Percentiles rank a stretch among this genome's conserved stretches.
These are phyloP conservation scores for Canna indica DNA, from an alignment of 176 grass and related monocot species.

Conservation along the genomic window DNA sequence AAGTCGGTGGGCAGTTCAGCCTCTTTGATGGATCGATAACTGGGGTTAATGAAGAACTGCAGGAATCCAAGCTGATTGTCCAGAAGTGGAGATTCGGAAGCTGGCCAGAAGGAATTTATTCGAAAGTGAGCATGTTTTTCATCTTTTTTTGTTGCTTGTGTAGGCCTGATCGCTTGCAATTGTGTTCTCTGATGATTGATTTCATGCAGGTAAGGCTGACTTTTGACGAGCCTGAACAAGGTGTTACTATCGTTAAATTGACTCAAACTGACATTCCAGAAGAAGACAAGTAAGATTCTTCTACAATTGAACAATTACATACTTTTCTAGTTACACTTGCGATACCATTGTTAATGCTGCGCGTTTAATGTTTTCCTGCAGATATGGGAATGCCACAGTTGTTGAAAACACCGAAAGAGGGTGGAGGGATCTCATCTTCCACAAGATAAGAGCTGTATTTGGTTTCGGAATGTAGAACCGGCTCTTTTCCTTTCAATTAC, in stretches of 20 bases:
- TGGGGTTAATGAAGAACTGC: conserved; percentile 78
- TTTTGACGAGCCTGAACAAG: conserved; percentile 81
- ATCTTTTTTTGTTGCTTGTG: neutral
- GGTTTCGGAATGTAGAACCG: conserved; percentile 68
- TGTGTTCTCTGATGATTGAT: neutral
- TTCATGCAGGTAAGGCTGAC: conserved; percentile 56
- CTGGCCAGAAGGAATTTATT: conserved; percentile 77
- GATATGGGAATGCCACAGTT: conserved; percentile 88
- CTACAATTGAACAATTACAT: neutral
- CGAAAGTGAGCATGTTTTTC: conserved; percentile 34
- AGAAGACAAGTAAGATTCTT: conserved; percentile 67
- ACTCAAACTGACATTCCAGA: conserved; percentile 87
- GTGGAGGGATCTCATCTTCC: conserved; percentile 92
- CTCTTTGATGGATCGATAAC: conserved; percentile 84
- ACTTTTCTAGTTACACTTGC: neutral
- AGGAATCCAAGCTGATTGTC: conserved; percentile 80
- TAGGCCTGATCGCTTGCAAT: neutral
- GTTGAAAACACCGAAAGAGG: conserved; percentile 93
- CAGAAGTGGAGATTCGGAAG: conserved; percentile 86
- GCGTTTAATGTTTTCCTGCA: conserved; percentile 4
- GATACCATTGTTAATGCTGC: neutral
- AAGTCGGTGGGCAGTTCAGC: conserved; percentile 87
- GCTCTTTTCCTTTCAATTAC: neutral
- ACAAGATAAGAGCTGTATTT: conserved; percentile 85
- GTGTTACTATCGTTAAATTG: conserved; percentile 79